Percentiles rank a stretch among this genome's conserved stretches.
Conservation (phyloP, 2,329 filamentous ascomycete genomes). For the Dendryphion nanum region DNA sequence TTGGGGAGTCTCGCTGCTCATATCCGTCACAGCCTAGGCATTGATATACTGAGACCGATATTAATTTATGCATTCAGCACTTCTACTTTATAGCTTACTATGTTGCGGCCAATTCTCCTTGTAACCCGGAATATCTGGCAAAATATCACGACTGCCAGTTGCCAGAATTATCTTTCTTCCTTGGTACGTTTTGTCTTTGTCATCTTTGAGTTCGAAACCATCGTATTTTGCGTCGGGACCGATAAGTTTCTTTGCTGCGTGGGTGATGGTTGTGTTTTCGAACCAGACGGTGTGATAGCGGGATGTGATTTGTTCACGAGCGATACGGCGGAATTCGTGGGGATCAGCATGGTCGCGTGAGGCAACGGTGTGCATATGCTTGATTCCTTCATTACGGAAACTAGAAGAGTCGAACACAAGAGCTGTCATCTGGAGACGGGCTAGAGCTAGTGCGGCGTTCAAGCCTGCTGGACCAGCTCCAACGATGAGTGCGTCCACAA, state of each 20-base stretch:
- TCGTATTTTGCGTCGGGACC: slow-evolving; percentile 15
- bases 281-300: slow-evolving; percentile 40
- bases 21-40: slow-evolving; percentile 62
- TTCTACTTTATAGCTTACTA: no score
- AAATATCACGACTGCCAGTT: slow-evolving; percentile 52
- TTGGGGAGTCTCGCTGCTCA: slow-evolving; percentile 51
- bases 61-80: no score
- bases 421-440: slow-evolving; percentile 39
- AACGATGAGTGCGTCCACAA: slow-evolving; percentile 30
- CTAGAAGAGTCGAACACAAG: slow-evolving; percentile 44
- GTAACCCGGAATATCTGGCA: slow-evolving; percentile 54
- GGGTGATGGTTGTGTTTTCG: slow-evolving; percentile 21
- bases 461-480: slow-evolving; percentile 50
- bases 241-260: slow-evolving; percentile 18
- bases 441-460: slow-evolving; percentile 39
- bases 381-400: slow-evolving; percentile 44
- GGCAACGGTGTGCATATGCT: slow-evolving; percentile 46
- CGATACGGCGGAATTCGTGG: slow-evolving; percentile 25
- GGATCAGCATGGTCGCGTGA: slow-evolving; percentile 29
- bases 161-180: slow-evolving; percentile 58
- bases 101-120: slow-evolving; percentile 51
- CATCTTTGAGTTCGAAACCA: slow-evolving; percentile 44
- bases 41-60: no score
- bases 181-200: slow-evolving; percentile 42
- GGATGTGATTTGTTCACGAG: slow-evolving; percentile 33